These are phyloP conservation scores for Dactylorhiza incarnata DNA, from an alignment of 106 monocot genomes.

Conservation along the genomic window DNA sequence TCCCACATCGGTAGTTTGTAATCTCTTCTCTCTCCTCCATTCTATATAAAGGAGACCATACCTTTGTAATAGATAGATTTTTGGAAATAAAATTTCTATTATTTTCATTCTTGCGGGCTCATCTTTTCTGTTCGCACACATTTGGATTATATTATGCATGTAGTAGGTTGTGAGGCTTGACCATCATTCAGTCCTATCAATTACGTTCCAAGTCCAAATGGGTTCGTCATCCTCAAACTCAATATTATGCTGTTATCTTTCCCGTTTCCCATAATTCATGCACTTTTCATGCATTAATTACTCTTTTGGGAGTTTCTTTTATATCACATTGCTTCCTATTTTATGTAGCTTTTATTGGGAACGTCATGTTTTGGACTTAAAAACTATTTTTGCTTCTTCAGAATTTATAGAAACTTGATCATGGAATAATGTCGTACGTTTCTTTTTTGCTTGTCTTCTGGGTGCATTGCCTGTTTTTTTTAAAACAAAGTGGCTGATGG, in stretches of 20 bases:
- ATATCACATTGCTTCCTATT: background rate
- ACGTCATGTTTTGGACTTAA: background rate
- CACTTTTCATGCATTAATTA: background rate
- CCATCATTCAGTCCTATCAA: background rate
- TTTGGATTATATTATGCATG: background rate
- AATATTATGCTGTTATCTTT: background rate
- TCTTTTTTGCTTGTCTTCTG: background rate
- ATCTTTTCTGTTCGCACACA: too few relatives aligned
- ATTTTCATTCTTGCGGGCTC: too few relatives aligned
- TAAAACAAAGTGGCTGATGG: background rate
- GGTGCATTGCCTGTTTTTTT: background rate
- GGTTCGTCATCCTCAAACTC: background rate
- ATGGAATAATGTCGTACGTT: slow-evolving; percentile 1
- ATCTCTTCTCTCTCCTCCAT: too few relatives aligned
- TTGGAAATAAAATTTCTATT: too few relatives aligned
- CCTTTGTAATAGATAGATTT: too few relatives aligned
- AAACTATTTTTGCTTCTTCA: slow-evolving; percentile 1
- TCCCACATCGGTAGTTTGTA: too few relatives aligned
- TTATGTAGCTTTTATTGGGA: background rate
- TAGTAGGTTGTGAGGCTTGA: background rate
- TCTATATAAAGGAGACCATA: too few relatives aligned
- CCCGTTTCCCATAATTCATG: background rate
- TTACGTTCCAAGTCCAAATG: background rate
- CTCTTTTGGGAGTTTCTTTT: background rate
- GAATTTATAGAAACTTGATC: background rate